Evolutionary conservation across 768 basidiomycete genomes (phyloP).

Genomic region (Trametes cinnabarina): DNA sequence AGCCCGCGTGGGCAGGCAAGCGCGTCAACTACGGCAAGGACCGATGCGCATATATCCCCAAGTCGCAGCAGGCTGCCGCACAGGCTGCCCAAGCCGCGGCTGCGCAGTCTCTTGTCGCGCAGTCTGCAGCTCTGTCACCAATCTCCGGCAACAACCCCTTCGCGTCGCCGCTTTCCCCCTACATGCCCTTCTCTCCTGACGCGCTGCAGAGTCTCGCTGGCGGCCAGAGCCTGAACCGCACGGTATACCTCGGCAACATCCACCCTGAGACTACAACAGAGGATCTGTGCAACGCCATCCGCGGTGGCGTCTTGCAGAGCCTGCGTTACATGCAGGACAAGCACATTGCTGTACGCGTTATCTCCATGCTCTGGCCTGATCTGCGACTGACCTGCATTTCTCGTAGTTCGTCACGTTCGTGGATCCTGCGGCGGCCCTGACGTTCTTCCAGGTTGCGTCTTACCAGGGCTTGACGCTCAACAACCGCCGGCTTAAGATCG

Average conservation of each 20-base stretch:
- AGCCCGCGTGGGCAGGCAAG: conserved; percentile 92
- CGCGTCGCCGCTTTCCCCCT: conserved; percentile 31
- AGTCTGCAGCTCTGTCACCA: conserved; percentile 41
- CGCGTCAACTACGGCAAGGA: conserved; percentile 99
- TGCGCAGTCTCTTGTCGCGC: conserved; percentile 64
- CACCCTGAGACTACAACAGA: conserved; percentile 94
- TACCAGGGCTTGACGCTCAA: conserved; percentile 89
- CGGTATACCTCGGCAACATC: conserved; percentile 94
- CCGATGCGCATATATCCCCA: conserved; percentile 96
- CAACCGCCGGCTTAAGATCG: conserved; percentile 92
- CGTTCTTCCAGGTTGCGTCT: conserved; percentile 91
- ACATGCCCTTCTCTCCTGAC: conserved; percentile 40
- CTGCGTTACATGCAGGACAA: conserved; percentile 96
- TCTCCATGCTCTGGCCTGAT: background rate
- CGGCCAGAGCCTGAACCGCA: conserved; percentile 75
- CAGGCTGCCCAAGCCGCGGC: conserved; percentile 87
- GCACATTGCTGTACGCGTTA: conserved; percentile 83
- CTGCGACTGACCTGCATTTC: background rate
- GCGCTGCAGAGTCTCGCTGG: conserved; percentile 51
- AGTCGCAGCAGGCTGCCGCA: conserved; percentile 87
- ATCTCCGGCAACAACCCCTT: conserved; percentile 29
- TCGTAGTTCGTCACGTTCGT: conserved; percentile 91
- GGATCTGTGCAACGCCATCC: conserved; percentile 93
- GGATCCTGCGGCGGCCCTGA: conserved; percentile 88
- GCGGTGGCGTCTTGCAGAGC: conserved; percentile 96